Percentiles rank a stretch among this genome's conserved stretches.
Evolutionary conservation across 805 yeast genomes (phyloP).

Genomic region (Yamadazyma paraphyllophila): DNA sequence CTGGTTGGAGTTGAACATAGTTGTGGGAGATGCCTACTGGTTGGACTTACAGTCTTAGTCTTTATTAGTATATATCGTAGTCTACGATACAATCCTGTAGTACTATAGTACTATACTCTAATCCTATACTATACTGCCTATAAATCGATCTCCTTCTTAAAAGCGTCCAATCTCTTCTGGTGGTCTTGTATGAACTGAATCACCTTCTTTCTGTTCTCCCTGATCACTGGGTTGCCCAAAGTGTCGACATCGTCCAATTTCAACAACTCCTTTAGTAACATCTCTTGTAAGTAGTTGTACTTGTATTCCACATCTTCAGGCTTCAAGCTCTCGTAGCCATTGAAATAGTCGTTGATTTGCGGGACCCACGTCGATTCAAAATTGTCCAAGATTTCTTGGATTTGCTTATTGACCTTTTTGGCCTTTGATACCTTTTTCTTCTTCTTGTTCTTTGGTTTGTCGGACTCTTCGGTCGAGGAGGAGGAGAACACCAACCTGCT

Average conservation of each 20-base stretch:
- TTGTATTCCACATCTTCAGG: slow-evolving; percentile 43
- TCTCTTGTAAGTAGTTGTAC: slow-evolving; percentile 61
- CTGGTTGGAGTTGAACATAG: neutral
- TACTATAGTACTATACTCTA: no score
- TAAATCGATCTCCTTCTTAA: slow-evolving; percentile 30
- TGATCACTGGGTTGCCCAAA: slow-evolving; percentile 48
- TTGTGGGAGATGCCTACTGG: no score
- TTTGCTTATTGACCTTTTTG: slow-evolving; percentile 38
- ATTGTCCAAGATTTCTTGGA: slow-evolving; percentile 37
- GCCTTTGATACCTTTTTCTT: slow-evolving; percentile 40
- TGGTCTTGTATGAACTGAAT: slow-evolving; percentile 61
- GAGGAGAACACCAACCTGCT: slow-evolving; percentile 16
- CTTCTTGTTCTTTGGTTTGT: slow-evolving; percentile 20
- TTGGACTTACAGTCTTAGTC: no score
- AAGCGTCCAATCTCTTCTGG: slow-evolving; percentile 54
- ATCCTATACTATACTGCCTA: slow-evolving; percentile 11
- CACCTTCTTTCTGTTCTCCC: slow-evolving; percentile 56
- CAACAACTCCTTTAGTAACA: slow-evolving; percentile 63
- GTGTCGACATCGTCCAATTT: slow-evolving; percentile 64
- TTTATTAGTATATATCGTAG: no score
- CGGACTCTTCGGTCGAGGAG: neutral
- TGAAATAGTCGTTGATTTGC: slow-evolving; percentile 32
- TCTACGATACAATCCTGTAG: no score
- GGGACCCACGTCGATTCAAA: slow-evolving; percentile 43
- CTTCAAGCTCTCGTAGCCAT: slow-evolving; percentile 23